Evolutionary conservation across 192 early-diverging fungal genomes (phyloP).

Genomic region (Jimgerdemannia lactiflua): DNA sequence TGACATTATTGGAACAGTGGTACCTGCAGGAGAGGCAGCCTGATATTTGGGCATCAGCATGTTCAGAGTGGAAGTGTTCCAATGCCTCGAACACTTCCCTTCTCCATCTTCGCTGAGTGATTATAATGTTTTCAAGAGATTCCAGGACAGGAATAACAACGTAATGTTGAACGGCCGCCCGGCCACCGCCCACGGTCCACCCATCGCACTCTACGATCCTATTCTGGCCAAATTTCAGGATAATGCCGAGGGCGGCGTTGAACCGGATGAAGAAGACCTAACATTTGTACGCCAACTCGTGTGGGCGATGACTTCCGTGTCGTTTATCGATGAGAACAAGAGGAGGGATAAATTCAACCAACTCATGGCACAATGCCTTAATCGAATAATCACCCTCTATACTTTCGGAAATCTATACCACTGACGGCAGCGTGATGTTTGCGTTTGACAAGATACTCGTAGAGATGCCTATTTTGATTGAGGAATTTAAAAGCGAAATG

Average conservation of each 20-base stretch:
- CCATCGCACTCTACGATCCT: constrained; percentile 6
- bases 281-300: background rate
- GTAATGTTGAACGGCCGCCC: background rate
- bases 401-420: too few species aligned
- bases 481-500: background rate
- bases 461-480: too few species aligned
- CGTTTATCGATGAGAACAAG: background rate
- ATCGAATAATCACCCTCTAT: too few species aligned
- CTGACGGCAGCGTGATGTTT: too few species aligned
- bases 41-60: too few species aligned
- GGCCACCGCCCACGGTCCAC: background rate
- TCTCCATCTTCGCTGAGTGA: background rate
- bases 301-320: background rate
- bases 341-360: background rate
- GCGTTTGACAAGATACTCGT: too few species aligned
- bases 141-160: background rate
- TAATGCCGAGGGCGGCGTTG: constrained; percentile 1
- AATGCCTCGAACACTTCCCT: too few species aligned
- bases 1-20: too few species aligned
- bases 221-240: constrained; percentile 5
- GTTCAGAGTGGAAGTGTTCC: too few species aligned
- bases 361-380: too few species aligned
- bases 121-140: background rate
- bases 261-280: constrained; percentile 6
- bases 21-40: too few species aligned